Evolutionary conservation across 805 yeast genomes (phyloP).

Genomic region (Zygosaccharomyces bailii): DNA sequence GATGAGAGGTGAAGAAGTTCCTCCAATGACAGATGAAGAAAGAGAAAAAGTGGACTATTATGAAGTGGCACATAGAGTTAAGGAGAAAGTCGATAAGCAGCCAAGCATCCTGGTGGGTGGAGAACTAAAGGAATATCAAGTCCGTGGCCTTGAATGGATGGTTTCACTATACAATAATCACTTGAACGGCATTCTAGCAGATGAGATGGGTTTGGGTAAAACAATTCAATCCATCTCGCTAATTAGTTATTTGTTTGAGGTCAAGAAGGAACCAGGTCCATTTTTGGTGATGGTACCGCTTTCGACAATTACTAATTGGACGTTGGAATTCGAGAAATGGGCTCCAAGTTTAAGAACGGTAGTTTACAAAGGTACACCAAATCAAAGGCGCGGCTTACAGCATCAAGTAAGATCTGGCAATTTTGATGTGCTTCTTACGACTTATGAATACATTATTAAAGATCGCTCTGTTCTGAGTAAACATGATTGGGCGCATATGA

Average conservation of each 20-base stretch:
- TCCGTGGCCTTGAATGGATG: constrained; percentile 98
- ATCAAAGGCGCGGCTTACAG: constrained; percentile 63
- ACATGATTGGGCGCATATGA: constrained; percentile 79
- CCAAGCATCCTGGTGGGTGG: constrained; percentile 75
- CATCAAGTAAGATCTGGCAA: constrained; percentile 62
- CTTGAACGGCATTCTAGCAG: constrained; percentile 95
- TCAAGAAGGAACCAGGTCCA: constrained; percentile 62
- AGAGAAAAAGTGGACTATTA: constrained; percentile 72
- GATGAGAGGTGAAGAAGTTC: constrained; percentile 34
- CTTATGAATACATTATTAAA: constrained; percentile 76
- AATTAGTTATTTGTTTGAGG: constrained; percentile 65
- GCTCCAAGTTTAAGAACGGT: constrained; percentile 74
- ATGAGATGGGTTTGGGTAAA: constrained; percentile 99
- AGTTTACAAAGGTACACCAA: constrained; percentile 75
- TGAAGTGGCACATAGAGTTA: constrained; percentile 73
- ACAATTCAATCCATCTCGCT: constrained; percentile 82
- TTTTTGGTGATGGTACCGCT: constrained; percentile 79
- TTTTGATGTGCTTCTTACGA: constrained; percentile 73
- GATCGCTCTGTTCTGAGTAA: constrained; percentile 69
- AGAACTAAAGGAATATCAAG: constrained; percentile 72
- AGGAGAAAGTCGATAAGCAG: constrained; percentile 63
- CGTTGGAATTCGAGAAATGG: constrained; percentile 82
- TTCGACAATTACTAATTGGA: constrained; percentile 84
- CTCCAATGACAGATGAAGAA: constrained; percentile 47
- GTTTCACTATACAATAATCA: constrained; percentile 92